These are phyloP conservation scores for Trichoderma breve DNA, from an alignment of 2,329 filamentous ascomycete species.

Conservation along the genomic window DNA sequence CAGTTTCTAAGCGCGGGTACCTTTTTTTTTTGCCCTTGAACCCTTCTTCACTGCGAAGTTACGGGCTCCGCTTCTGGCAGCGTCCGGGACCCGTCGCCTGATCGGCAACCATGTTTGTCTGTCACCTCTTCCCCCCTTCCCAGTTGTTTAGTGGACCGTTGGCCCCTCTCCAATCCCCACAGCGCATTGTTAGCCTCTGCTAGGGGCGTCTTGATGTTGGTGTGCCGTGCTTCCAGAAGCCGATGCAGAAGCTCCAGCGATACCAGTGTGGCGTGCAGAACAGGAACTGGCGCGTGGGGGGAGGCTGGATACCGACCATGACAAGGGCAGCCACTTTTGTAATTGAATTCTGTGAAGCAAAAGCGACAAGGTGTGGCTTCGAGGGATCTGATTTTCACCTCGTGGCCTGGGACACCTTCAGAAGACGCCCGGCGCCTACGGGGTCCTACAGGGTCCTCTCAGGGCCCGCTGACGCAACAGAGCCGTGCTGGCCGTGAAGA, in stretches of 20 bases:
- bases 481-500: not conserved
- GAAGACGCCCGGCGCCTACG: not conserved
- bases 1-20: not conserved
- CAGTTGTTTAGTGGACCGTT: not conserved
- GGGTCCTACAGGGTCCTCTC: not conserved
- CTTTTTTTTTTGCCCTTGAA: not conserved
- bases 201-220: slow-evolving; percentile 15
- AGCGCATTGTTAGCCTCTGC: not conserved
- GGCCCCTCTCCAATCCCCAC: not conserved
- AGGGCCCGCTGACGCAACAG: not conserved
- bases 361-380: not conserved
- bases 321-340: slow-evolving; percentile 16
- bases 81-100: slow-evolving; percentile 11
- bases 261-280: slow-evolving; percentile 5
- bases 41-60: not conserved
- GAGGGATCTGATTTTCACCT: not conserved
- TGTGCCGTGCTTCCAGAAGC: slow-evolving; percentile 22
- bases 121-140: not conserved
- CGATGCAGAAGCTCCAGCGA: slow-evolving; percentile 17
- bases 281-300: slow-evolving; percentile 12
- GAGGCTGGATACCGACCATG: not conserved
- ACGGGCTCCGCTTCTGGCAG: slow-evolving; percentile 14
- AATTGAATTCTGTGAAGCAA: slow-evolving; percentile 20
- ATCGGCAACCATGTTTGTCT: slow-evolving; percentile 11
- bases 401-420: not conserved